Conservation (phyloP, 2,329 filamentous ascomycete genomes). For the Chaetomiaceae sp. region DNA sequence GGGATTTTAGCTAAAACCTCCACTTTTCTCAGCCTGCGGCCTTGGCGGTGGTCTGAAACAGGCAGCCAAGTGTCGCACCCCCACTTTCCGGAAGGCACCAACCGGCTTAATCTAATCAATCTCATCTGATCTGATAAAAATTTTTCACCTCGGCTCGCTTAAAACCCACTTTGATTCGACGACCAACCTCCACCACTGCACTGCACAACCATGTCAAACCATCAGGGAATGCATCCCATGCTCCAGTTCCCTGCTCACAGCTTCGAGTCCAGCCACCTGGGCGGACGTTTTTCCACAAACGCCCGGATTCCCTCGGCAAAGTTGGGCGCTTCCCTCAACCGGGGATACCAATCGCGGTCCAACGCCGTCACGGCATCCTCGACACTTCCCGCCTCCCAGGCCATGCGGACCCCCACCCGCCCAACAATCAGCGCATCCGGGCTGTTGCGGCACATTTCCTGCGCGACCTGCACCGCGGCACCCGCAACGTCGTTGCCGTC, state of each 20-base stretch:
- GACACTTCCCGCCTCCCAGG: conserved; percentile 55
- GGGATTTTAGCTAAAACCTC: neutral
- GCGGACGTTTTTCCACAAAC: conserved; percentile 27
- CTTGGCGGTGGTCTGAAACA: no score
- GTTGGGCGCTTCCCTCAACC: conserved; percentile 26
- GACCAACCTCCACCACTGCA: neutral
- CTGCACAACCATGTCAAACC: neutral
- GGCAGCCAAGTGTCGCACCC: no score
- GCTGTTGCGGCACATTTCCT: conserved; percentile 59
- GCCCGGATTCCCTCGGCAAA: conserved; percentile 29
- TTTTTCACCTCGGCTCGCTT: conserved; percentile 9
- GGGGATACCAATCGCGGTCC: conserved; percentile 25
- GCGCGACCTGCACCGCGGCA: conserved; percentile 58
- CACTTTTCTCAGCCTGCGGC: no score
- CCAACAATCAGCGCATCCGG: conserved; percentile 72
- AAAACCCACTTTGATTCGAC: neutral
- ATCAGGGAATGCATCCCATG: neutral
- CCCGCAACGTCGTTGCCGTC: conserved; percentile 43
- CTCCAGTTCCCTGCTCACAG: conserved; percentile 13
- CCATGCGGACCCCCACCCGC: conserved; percentile 64
- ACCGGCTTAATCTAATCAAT: conserved; percentile 18
- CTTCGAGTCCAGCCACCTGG: conserved; percentile 27
- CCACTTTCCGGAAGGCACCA: neutral
- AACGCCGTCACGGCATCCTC: conserved; percentile 25
- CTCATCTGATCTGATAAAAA: conserved; percentile 20